Conservation (phyloP, 805 yeast species). For the Metschnikowia lachancei region DNA sequence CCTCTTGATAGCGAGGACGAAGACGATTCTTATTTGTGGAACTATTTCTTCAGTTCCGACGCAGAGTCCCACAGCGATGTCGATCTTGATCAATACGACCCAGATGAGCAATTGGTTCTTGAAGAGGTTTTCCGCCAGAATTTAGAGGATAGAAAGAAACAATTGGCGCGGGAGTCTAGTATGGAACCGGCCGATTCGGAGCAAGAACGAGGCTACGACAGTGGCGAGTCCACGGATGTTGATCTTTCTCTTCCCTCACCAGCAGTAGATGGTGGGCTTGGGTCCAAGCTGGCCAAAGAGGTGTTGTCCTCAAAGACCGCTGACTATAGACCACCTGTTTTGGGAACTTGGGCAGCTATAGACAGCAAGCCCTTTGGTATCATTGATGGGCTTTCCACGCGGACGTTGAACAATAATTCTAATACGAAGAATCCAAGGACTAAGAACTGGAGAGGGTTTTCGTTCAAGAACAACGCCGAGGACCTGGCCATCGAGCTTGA, state of each 20-base stretch:
- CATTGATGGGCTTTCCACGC: conserved; percentile 89
- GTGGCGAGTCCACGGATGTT: conserved; percentile 93
- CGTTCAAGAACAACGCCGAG: conserved; percentile 23
- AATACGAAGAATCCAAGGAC: conserved; percentile 15
- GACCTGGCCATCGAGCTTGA: conserved; percentile 55
- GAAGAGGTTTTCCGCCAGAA: conserved; percentile 27
- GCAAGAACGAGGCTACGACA: conserved; percentile 43
- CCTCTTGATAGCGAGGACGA: conserved; percentile 43
- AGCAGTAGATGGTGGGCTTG: conserved; percentile 48
- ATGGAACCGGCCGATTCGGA: conserved; percentile 27
- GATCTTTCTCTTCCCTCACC: conserved; percentile 79
- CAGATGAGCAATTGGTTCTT: conserved; percentile 21
- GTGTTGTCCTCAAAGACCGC: conserved; percentile 83
- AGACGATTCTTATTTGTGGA: conserved; percentile 72
- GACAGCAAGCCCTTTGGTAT: conserved; percentile 83
- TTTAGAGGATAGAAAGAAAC: conserved; percentile 20
- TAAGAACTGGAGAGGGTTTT: conserved; percentile 25
- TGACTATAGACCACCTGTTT: conserved; percentile 83
- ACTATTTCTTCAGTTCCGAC: conserved; percentile 60
- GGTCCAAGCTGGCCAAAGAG: conserved; percentile 86
- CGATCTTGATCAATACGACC: conserved; percentile 22
- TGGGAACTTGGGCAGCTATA: conserved; percentile 89
- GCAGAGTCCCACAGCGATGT: conserved; percentile 31
- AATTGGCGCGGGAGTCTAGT: conserved; percentile 14
- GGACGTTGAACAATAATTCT: conserved; percentile 53